Base-by-base conservation (phyloP, 2,329 filamentous ascomycete species). In the Fusarium drepaniforme region DNA sequence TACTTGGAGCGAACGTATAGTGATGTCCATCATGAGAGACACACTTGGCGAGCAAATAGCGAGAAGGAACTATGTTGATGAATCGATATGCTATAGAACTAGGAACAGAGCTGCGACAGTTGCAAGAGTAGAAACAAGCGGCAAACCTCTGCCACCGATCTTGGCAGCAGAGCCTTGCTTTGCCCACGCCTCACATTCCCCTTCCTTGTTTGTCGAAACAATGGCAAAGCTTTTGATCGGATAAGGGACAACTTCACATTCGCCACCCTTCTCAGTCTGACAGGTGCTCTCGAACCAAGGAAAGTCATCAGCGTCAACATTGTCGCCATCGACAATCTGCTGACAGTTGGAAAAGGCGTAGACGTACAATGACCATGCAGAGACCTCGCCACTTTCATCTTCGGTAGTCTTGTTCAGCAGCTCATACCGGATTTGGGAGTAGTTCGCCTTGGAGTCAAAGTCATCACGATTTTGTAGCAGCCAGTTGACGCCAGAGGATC, bases 171-270 rank as follows among this genome's bases (percentile, higher is more conserved):
- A 58, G 21, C 33, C 53, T 15, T 62, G 59, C 59, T 46, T 62
- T 28, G 38, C 59, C 59, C 59, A 62, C 42, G 59, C 30, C 25
- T 62, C 30, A 4, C 59, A 44, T 35, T 35, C 4, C 25, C 30
- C 42, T 46, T 18, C 30, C 25, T 16, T 21, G 23, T 46, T 42
- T 44, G 38, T 21, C 18, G 59, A 42, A 33, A 30, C 37, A 33
- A 62, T 62, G 25, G 37, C 38, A 46, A 62, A 62, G 21, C 59
- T 62, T 38, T 62, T 62, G 12, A 30, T 62, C 7, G 59, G 38
- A 16, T 42, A 28, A 23, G 38, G 38, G 30, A 62, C 59, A 21
- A n/a, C 38, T 15, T 62, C 25, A 13, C 59, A 62, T 62, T 62
- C 38, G 11, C 59, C 37, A 8, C 38, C 59, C 11, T 44, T 28